Conservation (phyloP, 208 protist species). For the Leishmania turanica region DNA sequence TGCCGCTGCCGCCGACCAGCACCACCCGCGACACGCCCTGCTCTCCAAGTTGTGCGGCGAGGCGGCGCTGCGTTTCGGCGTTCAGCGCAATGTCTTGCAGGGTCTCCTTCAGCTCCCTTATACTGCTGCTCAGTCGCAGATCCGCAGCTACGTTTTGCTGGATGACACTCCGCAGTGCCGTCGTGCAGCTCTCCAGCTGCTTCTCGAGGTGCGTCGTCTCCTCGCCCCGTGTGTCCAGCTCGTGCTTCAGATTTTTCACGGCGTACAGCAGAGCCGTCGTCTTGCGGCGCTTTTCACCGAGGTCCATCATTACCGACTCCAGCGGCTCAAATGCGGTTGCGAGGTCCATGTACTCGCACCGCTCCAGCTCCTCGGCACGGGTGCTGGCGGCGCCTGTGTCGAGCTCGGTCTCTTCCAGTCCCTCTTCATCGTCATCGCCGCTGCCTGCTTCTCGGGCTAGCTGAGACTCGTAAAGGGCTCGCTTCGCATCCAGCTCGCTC, state of each 20-base stretch:
- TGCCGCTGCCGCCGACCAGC: slow-evolving; percentile 21
- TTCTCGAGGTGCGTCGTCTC: slow-evolving; percentile 35
- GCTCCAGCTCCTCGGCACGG: slow-evolving; percentile 15
- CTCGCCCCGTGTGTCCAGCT: slow-evolving; percentile 18
- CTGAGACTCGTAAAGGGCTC: slow-evolving; percentile 55
- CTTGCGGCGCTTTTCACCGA: slow-evolving; percentile 16
- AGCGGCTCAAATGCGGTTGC: slow-evolving; percentile 26
- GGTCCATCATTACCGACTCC: slow-evolving; percentile 21
- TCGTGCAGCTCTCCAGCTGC: slow-evolving; percentile 23
- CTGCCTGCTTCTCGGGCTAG: slow-evolving; percentile 16
- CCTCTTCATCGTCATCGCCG: neutral
- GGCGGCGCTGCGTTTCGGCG: slow-evolving; percentile 36
- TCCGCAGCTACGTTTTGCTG: slow-evolving; percentile 44
- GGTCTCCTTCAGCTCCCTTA: slow-evolving; percentile 59
- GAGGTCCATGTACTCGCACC: slow-evolving; percentile 23
- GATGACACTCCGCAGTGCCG: slow-evolving; percentile 37
- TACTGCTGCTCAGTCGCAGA: slow-evolving; percentile 39
- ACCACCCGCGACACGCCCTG: slow-evolving; percentile 32
- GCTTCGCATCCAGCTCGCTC: slow-evolving; percentile 68
- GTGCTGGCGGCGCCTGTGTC: neutral
- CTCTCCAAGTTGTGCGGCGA: slow-evolving; percentile 40
- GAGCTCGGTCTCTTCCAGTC: neutral
- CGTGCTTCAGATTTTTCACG: slow-evolving; percentile 36
- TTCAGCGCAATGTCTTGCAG: slow-evolving; percentile 73
- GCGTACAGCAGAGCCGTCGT: slow-evolving; percentile 25